These are phyloP conservation scores for Aspergillus sojae DNA, from an alignment of 2,329 filamentous ascomycete genomes.

Conservation along the genomic window DNA sequence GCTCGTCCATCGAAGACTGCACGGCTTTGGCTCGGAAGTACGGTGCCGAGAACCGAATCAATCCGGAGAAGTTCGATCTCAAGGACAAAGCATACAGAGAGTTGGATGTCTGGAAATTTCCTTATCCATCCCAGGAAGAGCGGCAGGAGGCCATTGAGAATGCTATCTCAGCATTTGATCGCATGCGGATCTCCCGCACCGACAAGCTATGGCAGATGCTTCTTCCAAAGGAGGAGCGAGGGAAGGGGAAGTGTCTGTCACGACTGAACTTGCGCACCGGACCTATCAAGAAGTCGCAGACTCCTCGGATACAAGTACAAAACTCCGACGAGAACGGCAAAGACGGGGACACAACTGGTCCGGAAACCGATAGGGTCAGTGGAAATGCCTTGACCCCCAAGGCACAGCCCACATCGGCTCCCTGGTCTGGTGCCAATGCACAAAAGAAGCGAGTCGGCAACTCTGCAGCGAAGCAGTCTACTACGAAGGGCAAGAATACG, in stretches of 20 bases:
- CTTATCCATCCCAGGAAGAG: conserved; percentile 58
- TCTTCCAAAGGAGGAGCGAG: conserved; percentile 62
- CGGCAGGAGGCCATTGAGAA: conserved; percentile 63
- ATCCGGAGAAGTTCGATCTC: conserved; percentile 55
- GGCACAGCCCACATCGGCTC: conserved; percentile 26
- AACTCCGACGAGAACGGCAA: conserved; percentile 39
- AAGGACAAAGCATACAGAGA: conserved; percentile 63
- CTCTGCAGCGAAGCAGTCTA: conserved; percentile 47
- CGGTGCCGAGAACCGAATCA: conserved; percentile 53
- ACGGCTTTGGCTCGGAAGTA: conserved; percentile 55
- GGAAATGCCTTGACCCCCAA: conserved; percentile 31
- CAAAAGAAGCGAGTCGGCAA: conserved; percentile 44
- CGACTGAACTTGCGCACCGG: conserved; percentile 55
- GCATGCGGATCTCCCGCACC: conserved; percentile 60
- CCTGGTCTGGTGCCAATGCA: conserved; percentile 29
- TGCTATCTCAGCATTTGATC: conserved; percentile 65
- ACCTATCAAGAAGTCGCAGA: conserved; percentile 41
- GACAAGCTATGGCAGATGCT: conserved; percentile 66
- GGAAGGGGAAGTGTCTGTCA: conserved; percentile 64
- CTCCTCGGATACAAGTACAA: conserved; percentile 43
- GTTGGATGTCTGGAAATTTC: conserved; percentile 64
- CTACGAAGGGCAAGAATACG: conserved; percentile 51
- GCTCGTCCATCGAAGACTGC: conserved; percentile 53
- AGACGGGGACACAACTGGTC: conserved; percentile 37
- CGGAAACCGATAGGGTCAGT: conserved; percentile 40